Percentiles rank a stretch among this genome's conserved stretches.
Conservation (phyloP, 371 early-diverging fungal genomes). For the Entomophthora muscae region DNA sequence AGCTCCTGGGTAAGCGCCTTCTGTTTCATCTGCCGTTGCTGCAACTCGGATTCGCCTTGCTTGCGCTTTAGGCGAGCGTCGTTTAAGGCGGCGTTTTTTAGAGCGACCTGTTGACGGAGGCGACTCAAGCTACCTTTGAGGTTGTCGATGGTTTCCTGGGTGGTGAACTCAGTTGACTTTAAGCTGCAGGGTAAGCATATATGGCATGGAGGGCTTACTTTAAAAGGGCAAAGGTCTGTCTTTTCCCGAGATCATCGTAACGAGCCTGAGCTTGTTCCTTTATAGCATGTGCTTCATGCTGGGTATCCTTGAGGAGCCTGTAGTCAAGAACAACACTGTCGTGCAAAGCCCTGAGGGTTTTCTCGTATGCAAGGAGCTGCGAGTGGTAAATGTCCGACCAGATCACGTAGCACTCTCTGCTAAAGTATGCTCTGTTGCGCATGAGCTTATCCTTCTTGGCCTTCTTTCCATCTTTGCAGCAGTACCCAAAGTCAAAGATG, state of each 20-base stretch:
- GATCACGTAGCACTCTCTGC: background rate
- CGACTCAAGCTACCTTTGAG: background rate
- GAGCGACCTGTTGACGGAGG: background rate
- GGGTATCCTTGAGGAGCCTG: background rate
- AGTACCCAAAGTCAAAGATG: background rate
- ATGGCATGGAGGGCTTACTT: background rate
- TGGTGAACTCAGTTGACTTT: background rate
- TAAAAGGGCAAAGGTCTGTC: background rate
- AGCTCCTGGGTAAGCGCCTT: background rate
- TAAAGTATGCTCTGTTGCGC: background rate
- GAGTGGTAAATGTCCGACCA: background rate
- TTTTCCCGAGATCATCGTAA: background rate
- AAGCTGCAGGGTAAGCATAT: background rate
- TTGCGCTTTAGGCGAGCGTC: background rate
- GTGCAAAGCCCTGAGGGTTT: background rate
- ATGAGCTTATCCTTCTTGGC: background rate
- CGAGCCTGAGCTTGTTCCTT: background rate
- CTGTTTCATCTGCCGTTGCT: background rate
- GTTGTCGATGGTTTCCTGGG: background rate
- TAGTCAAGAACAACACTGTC: background rate
- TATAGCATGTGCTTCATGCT: background rate
- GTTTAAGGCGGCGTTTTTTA: background rate
- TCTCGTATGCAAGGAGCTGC: background rate
- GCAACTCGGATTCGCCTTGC: background rate
- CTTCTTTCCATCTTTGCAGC: background rate